Evolutionary conservation across 2,329 filamentous ascomycete species (phyloP).

Genomic region (Tolypocladium nubicola): DNA sequence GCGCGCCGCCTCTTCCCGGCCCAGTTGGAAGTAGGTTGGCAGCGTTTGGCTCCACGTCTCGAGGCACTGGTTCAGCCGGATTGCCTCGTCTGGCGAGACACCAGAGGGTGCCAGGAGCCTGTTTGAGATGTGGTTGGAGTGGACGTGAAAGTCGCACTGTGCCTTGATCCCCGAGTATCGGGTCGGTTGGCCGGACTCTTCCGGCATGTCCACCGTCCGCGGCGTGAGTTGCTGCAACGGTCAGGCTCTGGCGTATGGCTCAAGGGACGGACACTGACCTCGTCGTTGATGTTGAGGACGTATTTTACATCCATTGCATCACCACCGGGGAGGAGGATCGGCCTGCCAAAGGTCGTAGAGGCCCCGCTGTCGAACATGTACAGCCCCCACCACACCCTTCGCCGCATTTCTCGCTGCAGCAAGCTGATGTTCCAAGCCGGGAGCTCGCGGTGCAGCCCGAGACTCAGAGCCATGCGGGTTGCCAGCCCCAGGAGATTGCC

Average conservation of each 20-base stretch:
- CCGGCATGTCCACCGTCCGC: slow-evolving; percentile 10
- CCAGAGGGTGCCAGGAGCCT: slow-evolving; percentile 14
- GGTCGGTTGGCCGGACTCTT: slow-evolving; percentile 11
- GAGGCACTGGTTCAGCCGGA: slow-evolving; percentile 12
- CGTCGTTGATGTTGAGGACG: slow-evolving; percentile 18
- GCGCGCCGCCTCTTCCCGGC: slow-evolving; percentile 4
- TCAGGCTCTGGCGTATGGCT: background rate
- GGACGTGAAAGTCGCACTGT: slow-evolving; percentile 18
- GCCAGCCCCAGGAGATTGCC: slow-evolving; percentile 37
- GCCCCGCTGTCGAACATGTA: slow-evolving; percentile 36
- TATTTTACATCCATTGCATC: slow-evolving; percentile 18
- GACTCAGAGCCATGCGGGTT: slow-evolving; percentile 32
- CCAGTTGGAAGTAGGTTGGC: slow-evolving; percentile 14
- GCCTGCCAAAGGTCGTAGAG: slow-evolving; percentile 30
- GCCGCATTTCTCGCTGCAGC: slow-evolving; percentile 24
- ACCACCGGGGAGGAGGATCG: slow-evolving; percentile 14
- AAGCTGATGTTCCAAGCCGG: slow-evolving; percentile 19
- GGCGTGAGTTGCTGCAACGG: slow-evolving; percentile 9
- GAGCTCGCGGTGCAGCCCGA: slow-evolving; percentile 34
- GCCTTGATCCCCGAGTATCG: slow-evolving; percentile 17
- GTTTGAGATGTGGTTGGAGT: slow-evolving; percentile 21
- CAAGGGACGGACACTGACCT: slow-evolving; percentile 2
- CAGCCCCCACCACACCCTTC: slow-evolving; percentile 30
- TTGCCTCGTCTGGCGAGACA: slow-evolving; percentile 13
- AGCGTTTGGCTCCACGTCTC: slow-evolving; percentile 15